Percentiles rank a stretch among this genome's conserved stretches.
Conservation (phyloP, 345 rosid species). For the Hypericum androsaemum region DNA sequence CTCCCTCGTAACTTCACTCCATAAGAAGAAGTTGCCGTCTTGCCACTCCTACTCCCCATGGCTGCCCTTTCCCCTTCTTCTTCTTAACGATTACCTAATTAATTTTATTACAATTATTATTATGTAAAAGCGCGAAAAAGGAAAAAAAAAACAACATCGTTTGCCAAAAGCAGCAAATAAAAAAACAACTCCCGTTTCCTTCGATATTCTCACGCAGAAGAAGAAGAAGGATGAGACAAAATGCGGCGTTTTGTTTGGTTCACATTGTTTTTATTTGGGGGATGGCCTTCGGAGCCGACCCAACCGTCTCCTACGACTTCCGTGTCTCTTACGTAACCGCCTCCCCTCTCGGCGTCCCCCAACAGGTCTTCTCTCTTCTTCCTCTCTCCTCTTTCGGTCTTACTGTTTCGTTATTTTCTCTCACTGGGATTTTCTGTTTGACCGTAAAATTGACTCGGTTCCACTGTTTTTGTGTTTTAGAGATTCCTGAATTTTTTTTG, state of each 20-base stretch:
- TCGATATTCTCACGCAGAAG: no score
- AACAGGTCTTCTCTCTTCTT: slow-evolving; percentile 40
- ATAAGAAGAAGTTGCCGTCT: no score
- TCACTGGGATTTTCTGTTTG: not conserved
- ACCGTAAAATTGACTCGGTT: not conserved
- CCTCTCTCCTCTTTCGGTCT: not conserved
- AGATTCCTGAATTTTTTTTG: not conserved
- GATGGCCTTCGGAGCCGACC: slow-evolving; percentile 51
- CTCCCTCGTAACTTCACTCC: no score
- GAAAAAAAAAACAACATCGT: no score
- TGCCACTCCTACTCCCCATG: no score
- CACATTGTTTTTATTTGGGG: slow-evolving; percentile 33
- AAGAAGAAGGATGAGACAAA: not conserved
- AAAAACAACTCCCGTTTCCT: no score
- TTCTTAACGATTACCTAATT: no score
- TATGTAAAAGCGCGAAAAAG: no score
- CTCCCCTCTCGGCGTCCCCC: slow-evolving; percentile 84
- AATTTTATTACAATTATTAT: no score
- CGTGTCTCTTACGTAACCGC: slow-evolving; percentile 54
- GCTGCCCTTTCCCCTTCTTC: no score
- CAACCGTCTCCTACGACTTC: slow-evolving; percentile 40
- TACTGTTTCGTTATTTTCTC: not conserved
- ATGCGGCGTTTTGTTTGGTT: slow-evolving; percentile 6
- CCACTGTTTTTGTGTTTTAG: no score
- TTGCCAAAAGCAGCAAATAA: no score